A percentile compares a stretch with the other conserved stretches of the same genome.
Conservation (phyloP, 2,329 filamentous ascomycete species). For the Fusarium irregulare region DNA sequence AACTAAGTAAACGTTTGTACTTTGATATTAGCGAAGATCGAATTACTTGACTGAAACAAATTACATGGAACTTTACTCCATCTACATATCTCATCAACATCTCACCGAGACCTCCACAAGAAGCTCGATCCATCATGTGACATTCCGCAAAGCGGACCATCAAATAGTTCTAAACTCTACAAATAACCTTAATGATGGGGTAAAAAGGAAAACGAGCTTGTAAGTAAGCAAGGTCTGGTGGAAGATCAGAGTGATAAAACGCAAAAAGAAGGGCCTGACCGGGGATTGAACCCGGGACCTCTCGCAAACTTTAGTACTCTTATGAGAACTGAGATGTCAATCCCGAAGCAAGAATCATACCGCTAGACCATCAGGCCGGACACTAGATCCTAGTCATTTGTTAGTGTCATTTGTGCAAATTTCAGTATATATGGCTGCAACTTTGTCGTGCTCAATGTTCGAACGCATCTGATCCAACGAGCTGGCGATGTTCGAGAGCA, state of each 20-base stretch:
- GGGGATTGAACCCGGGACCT: slow-evolving; percentile 61
- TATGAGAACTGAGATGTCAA: slow-evolving; percentile 23
- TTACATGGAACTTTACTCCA: background rate
- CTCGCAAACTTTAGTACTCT: slow-evolving; percentile 50
- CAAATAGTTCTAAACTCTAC: too few species aligned
- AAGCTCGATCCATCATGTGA: background rate
- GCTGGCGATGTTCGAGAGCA: rapidly evolving
- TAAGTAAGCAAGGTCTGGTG: background rate
- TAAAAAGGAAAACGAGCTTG: background rate
- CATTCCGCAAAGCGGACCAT: background rate
- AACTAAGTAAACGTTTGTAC: background rate
- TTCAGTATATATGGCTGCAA: too few species aligned
- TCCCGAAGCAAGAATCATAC: slow-evolving; percentile 39
- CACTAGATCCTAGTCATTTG: slow-evolving; percentile 26
- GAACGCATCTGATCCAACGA: too few species aligned
- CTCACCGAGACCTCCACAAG: background rate
- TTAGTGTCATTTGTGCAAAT: too few species aligned
- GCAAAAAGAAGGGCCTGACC: slow-evolving; percentile 52
- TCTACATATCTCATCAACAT: too few species aligned
- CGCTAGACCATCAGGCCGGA: slow-evolving; percentile 35
- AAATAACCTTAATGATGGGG: background rate
- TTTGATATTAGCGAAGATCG: too few species aligned
- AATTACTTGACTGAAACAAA: background rate
- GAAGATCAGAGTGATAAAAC: rapidly evolving
- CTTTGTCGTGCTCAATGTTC: too few species aligned